These are phyloP conservation scores for Bombardia bombarda DNA, from an alignment of 495 filamentous ascomycete genomes.

Conservation along the genomic window DNA sequence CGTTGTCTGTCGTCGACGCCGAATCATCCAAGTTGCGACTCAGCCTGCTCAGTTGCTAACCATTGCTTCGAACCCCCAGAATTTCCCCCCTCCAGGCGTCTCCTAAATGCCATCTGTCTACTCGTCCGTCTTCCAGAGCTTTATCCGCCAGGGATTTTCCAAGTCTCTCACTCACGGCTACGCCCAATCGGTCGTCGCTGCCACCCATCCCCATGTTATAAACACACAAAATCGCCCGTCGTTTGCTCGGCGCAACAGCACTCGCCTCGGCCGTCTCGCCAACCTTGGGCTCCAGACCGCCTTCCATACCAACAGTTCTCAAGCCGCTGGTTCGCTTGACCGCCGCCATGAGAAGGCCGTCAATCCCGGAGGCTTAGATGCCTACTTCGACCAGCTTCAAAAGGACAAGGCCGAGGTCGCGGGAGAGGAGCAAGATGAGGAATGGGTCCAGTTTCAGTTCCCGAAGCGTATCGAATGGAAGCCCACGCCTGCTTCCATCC, in stretches of 20 bases:
- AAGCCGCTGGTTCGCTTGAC: constrained; percentile 25
- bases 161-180: constrained; percentile 97
- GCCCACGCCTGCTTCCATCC: constrained; percentile 42
- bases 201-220: constrained; percentile 76
- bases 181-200: constrained; percentile 94
- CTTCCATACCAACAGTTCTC: constrained; percentile 52
- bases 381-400: constrained; percentile 84
- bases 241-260: constrained; percentile 40
- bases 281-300: constrained; percentile 65
- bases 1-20: background rate
- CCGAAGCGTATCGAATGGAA: constrained; percentile 82
- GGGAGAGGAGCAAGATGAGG: constrained; percentile 49
- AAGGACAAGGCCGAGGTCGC: constrained; percentile 58
- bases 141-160: constrained; percentile 92
- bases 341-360: constrained; percentile 32
- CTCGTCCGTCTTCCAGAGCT: constrained; percentile 59
- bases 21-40: no score
- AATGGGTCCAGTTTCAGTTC: constrained; percentile 89
- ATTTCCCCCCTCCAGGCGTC: constrained; percentile 34
- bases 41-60: no score
- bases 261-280: constrained; percentile 48
- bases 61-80: constrained; percentile 20
- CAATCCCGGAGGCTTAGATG: constrained; percentile 55
- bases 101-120: constrained; percentile 56
- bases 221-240: constrained; percentile 56